Base-by-base conservation (phyloP, 1,284 basidiomycete genomes). In the Boletellus dicymbophilus region DNA sequence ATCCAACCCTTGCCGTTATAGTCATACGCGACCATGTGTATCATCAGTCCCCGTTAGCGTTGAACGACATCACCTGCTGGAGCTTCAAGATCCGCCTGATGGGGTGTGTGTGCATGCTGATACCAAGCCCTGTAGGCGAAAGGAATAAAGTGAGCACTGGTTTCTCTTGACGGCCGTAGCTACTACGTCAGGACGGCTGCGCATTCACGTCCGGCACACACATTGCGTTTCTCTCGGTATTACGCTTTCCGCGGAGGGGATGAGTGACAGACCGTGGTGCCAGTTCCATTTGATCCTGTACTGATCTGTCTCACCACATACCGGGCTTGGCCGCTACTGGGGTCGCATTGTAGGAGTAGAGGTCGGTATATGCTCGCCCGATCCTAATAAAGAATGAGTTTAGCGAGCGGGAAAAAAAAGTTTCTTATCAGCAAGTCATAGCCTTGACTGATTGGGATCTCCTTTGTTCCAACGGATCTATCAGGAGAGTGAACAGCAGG, bases 81-180 rank as follows among this genome's bases (percentile, higher is more conserved):
- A 6, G 41, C 51, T 51, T 52, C 41, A 28, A 62, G 58, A 52
- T 58, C 59, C 50, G 45, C 44, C n/a, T 21, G 58, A 60, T 49
- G 49, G 48, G 12, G 31, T 40, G 31, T 43, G 12, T n/a, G 45
- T 41, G 22, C 40, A 49, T 40, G 47, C 13, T 16, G 33, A 3
- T 30, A 28, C 23, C 30, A 16, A 49, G 44, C 45, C 33, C 26
- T 40, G 28, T 27, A 33, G 36, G 48, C 44, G 34, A 33, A 37
- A 47, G 37, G 40, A 25, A 28, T 15, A n/a, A n/a, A n/a, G 30
- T 28, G 30, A 49, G 23, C 52, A 52, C 52, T 31, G 52, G 55
- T 51, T 33, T 49, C 36, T 21, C 31, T n/a, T 40, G 40, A 49
- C 33, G 28, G n/a, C 15, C 43, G 9, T 31, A 18, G 27, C 12